Percentiles rank a stretch among this genome's conserved stretches.
Evolutionary conservation across 345 rosid species (phyloP).

Genomic region (Crucihimalaya himalaica): DNA sequence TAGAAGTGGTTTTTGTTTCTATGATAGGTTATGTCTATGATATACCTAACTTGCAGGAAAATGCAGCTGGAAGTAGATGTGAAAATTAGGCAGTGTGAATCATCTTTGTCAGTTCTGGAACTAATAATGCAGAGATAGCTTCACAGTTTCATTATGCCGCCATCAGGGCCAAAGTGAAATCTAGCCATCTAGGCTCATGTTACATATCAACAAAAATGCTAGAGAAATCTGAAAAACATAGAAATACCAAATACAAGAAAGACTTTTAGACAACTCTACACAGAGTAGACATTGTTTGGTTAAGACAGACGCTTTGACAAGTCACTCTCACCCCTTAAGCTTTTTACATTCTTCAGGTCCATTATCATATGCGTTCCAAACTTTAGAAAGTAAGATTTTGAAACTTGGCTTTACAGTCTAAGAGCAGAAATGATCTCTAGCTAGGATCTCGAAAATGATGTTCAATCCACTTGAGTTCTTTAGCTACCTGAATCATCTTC

Average conservation of each 20-base stretch:
- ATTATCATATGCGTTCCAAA: neutral
- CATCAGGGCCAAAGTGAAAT: neutral
- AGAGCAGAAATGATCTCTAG: neutral
- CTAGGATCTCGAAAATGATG: neutral
- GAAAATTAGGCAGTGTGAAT: neutral
- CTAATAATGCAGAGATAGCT: neutral
- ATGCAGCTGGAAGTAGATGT: neutral
- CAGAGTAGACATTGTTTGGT: neutral
- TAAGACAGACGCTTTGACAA: neutral
- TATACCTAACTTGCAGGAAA: neutral
- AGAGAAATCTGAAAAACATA: neutral
- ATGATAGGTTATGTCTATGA: neutral
- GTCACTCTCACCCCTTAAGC: neutral
- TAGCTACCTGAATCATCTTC: slow-evolving; percentile 3
- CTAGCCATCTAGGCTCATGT: neutral
- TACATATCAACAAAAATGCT: neutral
- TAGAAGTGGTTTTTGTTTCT: neutral
- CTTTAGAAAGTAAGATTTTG: neutral
- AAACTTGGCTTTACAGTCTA: neutral
- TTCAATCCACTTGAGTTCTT: neutral
- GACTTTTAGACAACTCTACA: neutral
- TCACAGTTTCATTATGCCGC: neutral
- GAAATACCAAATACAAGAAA: neutral
- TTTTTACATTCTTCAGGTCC: neutral
- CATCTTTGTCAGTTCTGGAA: neutral